A percentile compares a stretch with the other conserved stretches of the same genome.
Evolutionary conservation across 805 yeast genomes (phyloP).

Genomic region (Teunomyces pallodes): DNA sequence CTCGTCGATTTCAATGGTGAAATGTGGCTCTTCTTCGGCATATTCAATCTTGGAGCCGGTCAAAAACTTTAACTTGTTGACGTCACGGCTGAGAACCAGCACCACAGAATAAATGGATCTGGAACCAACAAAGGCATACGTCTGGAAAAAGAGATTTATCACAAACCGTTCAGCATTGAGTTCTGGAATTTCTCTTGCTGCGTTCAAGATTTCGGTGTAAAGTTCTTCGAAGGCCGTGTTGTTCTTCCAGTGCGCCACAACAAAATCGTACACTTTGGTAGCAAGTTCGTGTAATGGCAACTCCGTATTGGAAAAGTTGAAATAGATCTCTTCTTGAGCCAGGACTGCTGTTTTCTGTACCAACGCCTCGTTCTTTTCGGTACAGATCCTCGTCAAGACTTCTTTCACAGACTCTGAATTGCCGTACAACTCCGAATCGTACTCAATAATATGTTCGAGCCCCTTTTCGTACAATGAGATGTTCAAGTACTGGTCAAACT

Average conservation of each 20-base stretch:
- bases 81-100: conserved; percentile 38
- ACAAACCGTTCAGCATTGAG: conserved; percentile 36
- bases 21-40: conserved; percentile 31
- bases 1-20: conserved; percentile 24
- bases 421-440: conserved; percentile 37
- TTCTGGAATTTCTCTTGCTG: conserved; percentile 13
- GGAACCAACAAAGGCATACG: conserved; percentile 78
- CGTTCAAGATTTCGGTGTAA: conserved; percentile 28
- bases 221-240: conserved; percentile 35
- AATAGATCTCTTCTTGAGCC: conserved; percentile 40
- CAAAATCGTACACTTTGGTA: conserved; percentile 40
- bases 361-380: conserved; percentile 21
- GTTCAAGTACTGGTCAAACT: conserved; percentile 39
- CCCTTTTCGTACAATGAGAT: conserved; percentile 31
- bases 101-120: conserved; percentile 67
- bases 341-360: conserved; percentile 19
- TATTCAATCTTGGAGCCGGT: conserved; percentile 32
- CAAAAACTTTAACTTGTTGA: conserved; percentile 37
- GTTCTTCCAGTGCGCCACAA: conserved; percentile 39
- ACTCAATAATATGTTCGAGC: conserved; percentile 25
- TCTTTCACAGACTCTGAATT: conserved; percentile 24
- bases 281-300: conserved; percentile 38
- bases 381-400: conserved; percentile 22
- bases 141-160: conserved; percentile 63
- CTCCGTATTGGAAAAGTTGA: conserved; percentile 32